These are phyloP conservation scores for Coemansia sp. DNA, from an alignment of 192 early-diverging fungal genomes.

Conservation along the genomic window DNA sequence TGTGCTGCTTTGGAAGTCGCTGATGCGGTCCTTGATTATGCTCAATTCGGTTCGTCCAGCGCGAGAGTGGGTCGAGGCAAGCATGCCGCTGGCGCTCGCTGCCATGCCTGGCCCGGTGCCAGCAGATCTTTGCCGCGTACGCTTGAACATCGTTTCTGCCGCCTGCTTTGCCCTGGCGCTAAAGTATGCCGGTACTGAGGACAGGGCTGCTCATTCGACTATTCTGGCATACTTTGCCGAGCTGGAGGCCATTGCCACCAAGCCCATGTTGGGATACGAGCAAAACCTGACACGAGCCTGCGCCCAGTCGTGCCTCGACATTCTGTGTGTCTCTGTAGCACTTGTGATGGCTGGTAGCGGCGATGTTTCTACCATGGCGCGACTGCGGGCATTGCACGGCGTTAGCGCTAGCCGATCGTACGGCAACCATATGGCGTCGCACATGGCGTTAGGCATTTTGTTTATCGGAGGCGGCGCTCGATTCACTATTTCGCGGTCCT, in stretches of 20 bases:
- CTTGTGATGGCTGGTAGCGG: slow-evolving; percentile 87
- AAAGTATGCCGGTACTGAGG: slow-evolving; percentile 44
- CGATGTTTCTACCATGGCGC: slow-evolving; percentile 61
- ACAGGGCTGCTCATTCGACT: slow-evolving; percentile 16
- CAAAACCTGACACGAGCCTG: slow-evolving; percentile 61
- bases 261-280: slow-evolving; percentile 37
- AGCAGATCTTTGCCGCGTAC: slow-evolving; percentile 34
- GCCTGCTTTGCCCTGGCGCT: slow-evolving; percentile 46
- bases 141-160: slow-evolving; percentile 28
- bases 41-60: slow-evolving; percentile 71
- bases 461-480: slow-evolving; percentile 48
- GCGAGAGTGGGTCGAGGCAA: slow-evolving; percentile 64
- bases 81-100: slow-evolving; percentile 14
- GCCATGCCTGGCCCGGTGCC: background rate
- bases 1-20: slow-evolving; percentile 66
- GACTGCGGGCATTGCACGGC: slow-evolving; percentile 62
- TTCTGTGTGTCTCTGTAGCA: slow-evolving; percentile 61
- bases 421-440: slow-evolving; percentile 53
- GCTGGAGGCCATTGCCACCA: slow-evolving; percentile 12
- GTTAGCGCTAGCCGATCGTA: slow-evolving; percentile 28
- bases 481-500: slow-evolving; percentile 39
- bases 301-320: slow-evolving; percentile 70
- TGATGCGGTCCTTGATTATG: slow-evolving; percentile 76
- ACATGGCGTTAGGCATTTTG: slow-evolving; percentile 48
- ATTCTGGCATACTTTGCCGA: slow-evolving; percentile 38